Evolutionary conservation across 2,329 filamentous ascomycete species (phyloP).

Genomic region (Xylaria sp.): DNA sequence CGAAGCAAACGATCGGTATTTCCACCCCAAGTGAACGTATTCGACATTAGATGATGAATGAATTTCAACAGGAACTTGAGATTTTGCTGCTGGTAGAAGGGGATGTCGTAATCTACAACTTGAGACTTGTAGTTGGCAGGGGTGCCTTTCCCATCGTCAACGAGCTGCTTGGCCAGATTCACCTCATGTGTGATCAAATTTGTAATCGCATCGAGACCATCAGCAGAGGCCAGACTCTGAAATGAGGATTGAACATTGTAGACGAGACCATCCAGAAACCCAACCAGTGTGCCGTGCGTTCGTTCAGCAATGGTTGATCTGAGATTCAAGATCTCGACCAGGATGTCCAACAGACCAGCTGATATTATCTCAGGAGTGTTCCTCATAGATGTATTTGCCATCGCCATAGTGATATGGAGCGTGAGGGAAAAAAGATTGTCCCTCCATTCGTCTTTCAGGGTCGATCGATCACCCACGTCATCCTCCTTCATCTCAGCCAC

Average conservation of each 20-base stretch:
- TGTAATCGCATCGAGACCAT: constrained; percentile 86
- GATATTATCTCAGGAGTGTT: constrained; percentile 66
- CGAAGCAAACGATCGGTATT: constrained; percentile 86
- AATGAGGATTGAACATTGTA: constrained; percentile 83
- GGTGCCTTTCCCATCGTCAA: constrained; percentile 66
- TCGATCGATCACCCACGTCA: constrained; percentile 52
- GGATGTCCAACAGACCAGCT: constrained; percentile 81
- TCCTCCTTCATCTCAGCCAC: constrained; percentile 71
- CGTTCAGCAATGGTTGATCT: constrained; percentile 77
- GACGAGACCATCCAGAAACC: constrained; percentile 83
- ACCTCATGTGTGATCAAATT: constrained; percentile 79
- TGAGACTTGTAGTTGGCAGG: constrained; percentile 65
- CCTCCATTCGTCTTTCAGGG: constrained; percentile 80
- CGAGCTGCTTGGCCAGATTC: constrained; percentile 59
- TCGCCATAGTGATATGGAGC: constrained; percentile 69
- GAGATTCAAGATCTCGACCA: constrained; percentile 82
- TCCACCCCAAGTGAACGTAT: constrained; percentile 60
- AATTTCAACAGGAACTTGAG: constrained; percentile 94
- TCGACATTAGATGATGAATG: constrained; percentile 90
- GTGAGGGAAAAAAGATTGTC: constrained; percentile 85
- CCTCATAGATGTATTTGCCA: constrained; percentile 42
- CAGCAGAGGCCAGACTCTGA: constrained; percentile 71
- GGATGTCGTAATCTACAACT: constrained; percentile 86
- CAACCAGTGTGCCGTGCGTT: constrained; percentile 76
- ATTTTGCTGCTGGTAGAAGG: constrained; percentile 88